Evolutionary conservation across 371 early-diverging fungal species (phyloP).

Genomic region (Mucor piriformis): DNA sequence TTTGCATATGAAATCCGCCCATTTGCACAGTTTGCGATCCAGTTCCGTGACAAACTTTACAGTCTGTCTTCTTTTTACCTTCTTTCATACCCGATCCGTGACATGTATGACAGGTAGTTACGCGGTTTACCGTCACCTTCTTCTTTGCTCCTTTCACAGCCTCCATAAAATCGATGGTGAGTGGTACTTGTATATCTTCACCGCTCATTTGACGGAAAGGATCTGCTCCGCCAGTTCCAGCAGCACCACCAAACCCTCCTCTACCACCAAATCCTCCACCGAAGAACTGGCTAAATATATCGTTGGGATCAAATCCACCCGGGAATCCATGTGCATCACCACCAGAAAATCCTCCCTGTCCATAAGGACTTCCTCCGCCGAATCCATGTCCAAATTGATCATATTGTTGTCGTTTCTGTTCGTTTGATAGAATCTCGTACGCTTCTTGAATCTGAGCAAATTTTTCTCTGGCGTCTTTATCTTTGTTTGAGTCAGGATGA

Average conservation of each 20-base stretch:
- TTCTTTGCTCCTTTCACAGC: slow-evolving; percentile 82
- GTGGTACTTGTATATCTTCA: slow-evolving; percentile 52
- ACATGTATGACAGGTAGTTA: slow-evolving; percentile 76
- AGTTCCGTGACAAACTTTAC: slow-evolving; percentile 79
- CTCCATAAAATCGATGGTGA: slow-evolving; percentile 86
- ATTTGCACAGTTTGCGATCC: slow-evolving; percentile 80
- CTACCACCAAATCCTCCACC: slow-evolving; percentile 60
- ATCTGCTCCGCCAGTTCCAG: slow-evolving; percentile 29
- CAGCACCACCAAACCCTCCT: slow-evolving; percentile 47
- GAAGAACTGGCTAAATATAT: slow-evolving; percentile 71
- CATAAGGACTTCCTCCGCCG: slow-evolving; percentile 13
- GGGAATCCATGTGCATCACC: slow-evolving; percentile 38
- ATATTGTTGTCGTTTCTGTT: slow-evolving; percentile 80
- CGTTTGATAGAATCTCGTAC: slow-evolving; percentile 91
- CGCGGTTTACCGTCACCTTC: slow-evolving; percentile 58
- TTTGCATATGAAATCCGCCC: slow-evolving; percentile 85
- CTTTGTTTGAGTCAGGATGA: slow-evolving; percentile 96
- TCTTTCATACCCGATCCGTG: slow-evolving; percentile 77
- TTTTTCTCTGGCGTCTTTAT: slow-evolving; percentile 84
- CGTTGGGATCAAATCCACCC: slow-evolving; percentile 63
- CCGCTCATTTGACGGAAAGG: slow-evolving; percentile 34
- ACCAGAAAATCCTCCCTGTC: slow-evolving; percentile 15
- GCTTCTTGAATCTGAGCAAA: slow-evolving; percentile 95
- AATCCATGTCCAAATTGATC: slow-evolving; percentile 82
- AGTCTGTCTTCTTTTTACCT: slow-evolving; percentile 69